phyloP scores from a whole-genome alignment of 169 alveolate genomes.

The Plasmodium blacklocki region DNA sequence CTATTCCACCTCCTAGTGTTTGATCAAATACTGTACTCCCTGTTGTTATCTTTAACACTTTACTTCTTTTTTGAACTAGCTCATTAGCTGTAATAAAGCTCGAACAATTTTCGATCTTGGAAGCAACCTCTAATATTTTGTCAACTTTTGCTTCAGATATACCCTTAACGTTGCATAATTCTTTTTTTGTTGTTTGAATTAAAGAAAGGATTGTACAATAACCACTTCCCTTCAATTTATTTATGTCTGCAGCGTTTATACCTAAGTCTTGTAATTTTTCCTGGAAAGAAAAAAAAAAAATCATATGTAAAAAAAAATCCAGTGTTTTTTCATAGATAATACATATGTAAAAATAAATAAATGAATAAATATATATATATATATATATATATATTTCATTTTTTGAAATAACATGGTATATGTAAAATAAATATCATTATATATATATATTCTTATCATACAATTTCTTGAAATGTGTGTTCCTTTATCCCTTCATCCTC shows the following conservation, averaged over 20 bases:
- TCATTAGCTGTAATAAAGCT: constrained; percentile 76
- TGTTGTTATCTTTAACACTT: constrained; percentile 70
- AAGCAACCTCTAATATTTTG: constrained; percentile 92
- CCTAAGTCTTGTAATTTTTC: constrained; percentile 92
- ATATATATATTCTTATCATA: not conserved
- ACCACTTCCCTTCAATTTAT: constrained; percentile 93
- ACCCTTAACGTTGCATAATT: constrained; percentile 91
- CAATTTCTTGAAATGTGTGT: constrained; percentile 58
- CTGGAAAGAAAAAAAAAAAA: constrained; percentile 10
- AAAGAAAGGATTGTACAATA: constrained; percentile 91
- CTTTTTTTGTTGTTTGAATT: constrained; percentile 88
- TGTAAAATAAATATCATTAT: too few relatives aligned
- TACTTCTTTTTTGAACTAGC: constrained; percentile 60
- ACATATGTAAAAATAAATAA: not conserved
- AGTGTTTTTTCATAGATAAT: not conserved
- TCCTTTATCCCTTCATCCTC: constrained; percentile 20
- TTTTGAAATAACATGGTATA: too few relatives aligned
- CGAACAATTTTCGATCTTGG: constrained; percentile 81
- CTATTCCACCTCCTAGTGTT: constrained; percentile 97
- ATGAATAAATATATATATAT: not conserved
- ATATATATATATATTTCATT: not conserved
- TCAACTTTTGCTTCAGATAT: constrained; percentile 95
- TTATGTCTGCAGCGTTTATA: constrained; percentile 92
- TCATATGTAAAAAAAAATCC: too few relatives aligned
- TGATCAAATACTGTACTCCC: constrained; percentile 90